Base-by-base conservation (phyloP, 1,139 yeast genomes). In the Pichia sp. region DNA sequence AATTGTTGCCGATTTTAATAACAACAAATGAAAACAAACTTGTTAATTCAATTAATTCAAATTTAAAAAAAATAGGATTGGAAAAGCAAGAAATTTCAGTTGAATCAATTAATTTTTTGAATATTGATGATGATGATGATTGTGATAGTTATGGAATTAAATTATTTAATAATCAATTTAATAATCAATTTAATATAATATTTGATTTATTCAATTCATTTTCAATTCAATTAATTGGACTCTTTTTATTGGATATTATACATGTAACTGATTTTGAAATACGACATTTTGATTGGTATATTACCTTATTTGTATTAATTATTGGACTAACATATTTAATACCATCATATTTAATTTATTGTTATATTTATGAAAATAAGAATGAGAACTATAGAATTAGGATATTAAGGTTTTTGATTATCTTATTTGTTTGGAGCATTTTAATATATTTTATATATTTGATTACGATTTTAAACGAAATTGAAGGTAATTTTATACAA, bases 181-280 rank as follows among this genome's bases (percentile, higher is more conserved):
- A 22, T 22, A 22, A 22, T 22, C 25, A 22, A 22, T 44, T 55
- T n/a, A 51, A 53, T 31, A 19, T 56, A 1, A 41, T 60, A 16
- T 62, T 66, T 50, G 58, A 62, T 46, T 14, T 60, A 13, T 54
- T 65, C 4, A 49, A 62, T 18, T 59, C 68, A 4, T 55, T 65
- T 11, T 59, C 64, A 14, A 48, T 65, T 16, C 63, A 64, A 42
- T 51, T 65, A 19, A 59, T 64, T 5, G 57, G 47, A 22, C 49
- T 67, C 28, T 65, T 66, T 25, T 51, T 67, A 16, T 55, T 60
- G 44, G 70, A 67, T 44, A 61, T 65, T 30, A 46, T 58, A 14
- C 52, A 56, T 13, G 47, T 62, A 13, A 55, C 62, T 13, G 56
- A 61, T 47, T 46, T 48, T 9, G 48, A 53, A 2, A 47, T 62